Base-by-base conservation (phyloP, 495 filamentous ascomycete species). In the Penicillium odoratum region DNA sequence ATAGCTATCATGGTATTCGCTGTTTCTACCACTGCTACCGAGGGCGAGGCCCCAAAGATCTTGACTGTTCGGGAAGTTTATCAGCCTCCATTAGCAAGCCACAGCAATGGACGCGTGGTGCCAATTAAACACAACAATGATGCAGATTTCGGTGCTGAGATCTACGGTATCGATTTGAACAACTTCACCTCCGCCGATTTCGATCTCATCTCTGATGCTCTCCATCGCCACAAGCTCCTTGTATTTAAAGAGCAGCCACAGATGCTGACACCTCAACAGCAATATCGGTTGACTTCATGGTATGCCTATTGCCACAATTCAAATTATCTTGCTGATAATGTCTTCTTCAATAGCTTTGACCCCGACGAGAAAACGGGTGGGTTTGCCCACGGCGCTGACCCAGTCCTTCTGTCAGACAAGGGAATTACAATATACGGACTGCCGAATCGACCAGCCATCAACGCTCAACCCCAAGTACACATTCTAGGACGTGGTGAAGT, bases 81-180 rank as follows among this genome's bases (percentile, higher is more conserved):
- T 11, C 33, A 36, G 8, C 33, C 33, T 11, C 33, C 33, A 36
- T 36, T 36, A 36, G 33, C 33, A 36, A 36, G 10, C 3, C 9
- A 36, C 33, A 36, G 33, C 33, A 36, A 36, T 36, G 33, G 33
- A 36, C 33, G 33, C 33, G 33, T 36, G 33, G 33, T 36, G 8
- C 33, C 33, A 4, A 36, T 36, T 11, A 36, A 36, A 9, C 33
- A 36, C 8, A 4, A 36, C 2, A 36, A 13, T 11, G 64, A 62
- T 40, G 66, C 65, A 34, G 59, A 67, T 38, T 71, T 71, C 38
- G 66, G 63, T 9, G 68, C 66, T 4, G 56, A 54, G 34, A 56
- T 71, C n/a, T 64, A 69, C 28, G 66, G 68, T 5, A 66, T 71
- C 18, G 66, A 71, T 51, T 58, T 71, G 7, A 69, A 71, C 60